phyloP scores from a whole-genome alignment of 768 basidiomycete species.

The Rossbeevera mucosa region DNA sequence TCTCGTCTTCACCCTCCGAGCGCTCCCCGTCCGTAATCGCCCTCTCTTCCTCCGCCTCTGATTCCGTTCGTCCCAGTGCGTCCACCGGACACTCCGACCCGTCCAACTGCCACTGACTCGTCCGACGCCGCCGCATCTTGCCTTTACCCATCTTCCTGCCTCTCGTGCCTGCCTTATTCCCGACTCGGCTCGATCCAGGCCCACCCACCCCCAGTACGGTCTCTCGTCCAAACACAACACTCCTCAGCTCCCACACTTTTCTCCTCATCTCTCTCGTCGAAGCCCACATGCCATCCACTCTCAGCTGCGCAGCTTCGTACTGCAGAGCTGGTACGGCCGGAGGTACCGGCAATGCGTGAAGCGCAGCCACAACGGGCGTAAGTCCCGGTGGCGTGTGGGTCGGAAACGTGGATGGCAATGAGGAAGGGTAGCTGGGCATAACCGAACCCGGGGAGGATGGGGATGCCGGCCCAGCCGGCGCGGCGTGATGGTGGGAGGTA shows the following conservation, averaged over 20 bases:
- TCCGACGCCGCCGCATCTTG: constrained; percentile 41
- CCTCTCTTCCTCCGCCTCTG: constrained; percentile 71
- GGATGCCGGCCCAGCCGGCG: background rate
- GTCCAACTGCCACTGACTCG: constrained; percentile 61
- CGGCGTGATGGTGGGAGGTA: constrained; percentile 23
- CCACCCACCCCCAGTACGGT: constrained; percentile 36
- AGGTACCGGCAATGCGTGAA: constrained; percentile 32
- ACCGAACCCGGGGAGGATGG: background rate
- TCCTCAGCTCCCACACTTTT: constrained; percentile 61
- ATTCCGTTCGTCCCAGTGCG: constrained; percentile 63
- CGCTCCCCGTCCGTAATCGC: constrained; percentile 30
- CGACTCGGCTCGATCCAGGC: constrained; percentile 42
- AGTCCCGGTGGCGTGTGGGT: constrained; percentile 2
- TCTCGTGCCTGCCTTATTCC: constrained; percentile 42
- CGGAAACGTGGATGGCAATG: constrained; percentile 2
- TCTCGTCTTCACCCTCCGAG: constrained; percentile 25
- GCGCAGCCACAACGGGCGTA: constrained; percentile 26
- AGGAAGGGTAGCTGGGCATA: background rate
- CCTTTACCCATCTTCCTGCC: constrained; percentile 37
- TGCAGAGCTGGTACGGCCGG: constrained; percentile 42
- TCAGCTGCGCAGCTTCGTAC: constrained; percentile 71
- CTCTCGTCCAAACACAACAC: constrained; percentile 65
- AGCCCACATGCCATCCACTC: constrained; percentile 62
- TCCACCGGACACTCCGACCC: constrained; percentile 62
- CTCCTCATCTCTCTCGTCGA: constrained; percentile 55